Evolutionary conservation across 2,329 filamentous ascomycete genomes (phyloP).

Genomic region (Colletotrichum theobromicola): DNA sequence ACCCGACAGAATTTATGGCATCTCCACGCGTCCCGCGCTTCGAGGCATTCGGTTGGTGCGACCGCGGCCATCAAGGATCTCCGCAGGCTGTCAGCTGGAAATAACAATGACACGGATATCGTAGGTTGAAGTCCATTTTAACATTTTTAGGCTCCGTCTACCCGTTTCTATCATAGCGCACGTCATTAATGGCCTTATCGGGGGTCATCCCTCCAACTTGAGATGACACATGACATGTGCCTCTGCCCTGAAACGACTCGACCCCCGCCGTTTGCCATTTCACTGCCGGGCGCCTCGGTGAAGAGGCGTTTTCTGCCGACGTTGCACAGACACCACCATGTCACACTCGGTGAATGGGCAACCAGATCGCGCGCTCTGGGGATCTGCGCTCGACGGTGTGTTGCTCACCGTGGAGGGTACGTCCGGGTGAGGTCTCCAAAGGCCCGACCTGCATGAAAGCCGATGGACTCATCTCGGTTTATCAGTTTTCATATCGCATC

Average conservation of each 20-base stretch:
- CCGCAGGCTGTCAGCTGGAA: not conserved
- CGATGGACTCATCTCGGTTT: not conserved
- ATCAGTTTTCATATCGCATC: conserved; percentile 7
- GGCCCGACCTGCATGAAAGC: conserved; percentile 7
- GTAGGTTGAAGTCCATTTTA: not conserved
- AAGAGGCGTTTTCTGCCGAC: not conserved
- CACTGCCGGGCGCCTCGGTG: not conserved
- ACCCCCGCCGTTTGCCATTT: not conserved
- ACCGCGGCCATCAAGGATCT: not conserved
- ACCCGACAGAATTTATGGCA: not conserved
- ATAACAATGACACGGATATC: not conserved
- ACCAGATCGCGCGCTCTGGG: conserved; percentile 4
- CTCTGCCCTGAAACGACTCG: not conserved
- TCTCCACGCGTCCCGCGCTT: not conserved
- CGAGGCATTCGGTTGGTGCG: not conserved
- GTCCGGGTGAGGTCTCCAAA: not conserved
- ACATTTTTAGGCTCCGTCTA: not conserved
- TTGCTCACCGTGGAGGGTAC: not conserved
- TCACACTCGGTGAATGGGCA: conserved; percentile 1
- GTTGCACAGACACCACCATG: not conserved
- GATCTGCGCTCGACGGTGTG: not conserved
- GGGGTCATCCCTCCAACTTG: not conserved
- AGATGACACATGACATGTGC: not conserved
- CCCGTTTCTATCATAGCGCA: not conserved
- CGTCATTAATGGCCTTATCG: not conserved